These are phyloP conservation scores for Ascochyta viciae-villosae DNA, from an alignment of 2,329 filamentous ascomycete genomes.

Conservation along the genomic window DNA sequence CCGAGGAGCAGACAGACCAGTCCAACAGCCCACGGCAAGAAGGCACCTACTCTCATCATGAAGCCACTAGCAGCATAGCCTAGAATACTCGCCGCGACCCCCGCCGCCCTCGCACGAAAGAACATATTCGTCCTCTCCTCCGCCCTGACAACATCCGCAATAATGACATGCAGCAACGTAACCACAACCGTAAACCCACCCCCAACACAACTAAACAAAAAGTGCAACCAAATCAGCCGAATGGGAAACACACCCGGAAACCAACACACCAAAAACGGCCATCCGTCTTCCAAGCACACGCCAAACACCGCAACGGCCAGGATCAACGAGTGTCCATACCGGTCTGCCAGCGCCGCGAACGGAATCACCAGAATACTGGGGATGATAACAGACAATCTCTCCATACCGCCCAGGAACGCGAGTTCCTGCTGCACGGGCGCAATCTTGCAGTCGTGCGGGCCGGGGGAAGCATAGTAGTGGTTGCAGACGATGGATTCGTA, in stretches of 20 bases:
- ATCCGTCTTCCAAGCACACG: constrained; percentile 21
- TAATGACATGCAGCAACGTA: constrained; percentile 27
- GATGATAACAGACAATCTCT: constrained; percentile 26
- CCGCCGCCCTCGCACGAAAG: constrained; percentile 24
- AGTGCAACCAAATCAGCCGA: constrained; percentile 27
- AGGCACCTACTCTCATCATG: constrained; percentile 16
- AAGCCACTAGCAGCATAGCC: constrained; percentile 23
- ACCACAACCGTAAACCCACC: constrained; percentile 26
- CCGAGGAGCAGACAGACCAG: constrained; percentile 9
- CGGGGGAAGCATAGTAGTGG: constrained; percentile 13
- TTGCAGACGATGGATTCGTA: constrained; percentile 28
- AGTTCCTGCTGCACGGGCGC: constrained; percentile 27
- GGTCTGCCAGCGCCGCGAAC: constrained; percentile 28
- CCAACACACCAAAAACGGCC: constrained; percentile 24
- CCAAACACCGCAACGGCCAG: constrained; percentile 26
- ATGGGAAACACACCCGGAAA: constrained; percentile 24
- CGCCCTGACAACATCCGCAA: constrained; percentile 23
- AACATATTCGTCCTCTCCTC: constrained; percentile 25
- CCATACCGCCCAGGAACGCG: constrained; percentile 22
- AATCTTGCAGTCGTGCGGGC: constrained; percentile 22
- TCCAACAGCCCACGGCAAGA: constrained; percentile 24
- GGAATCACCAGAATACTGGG: constrained; percentile 29
- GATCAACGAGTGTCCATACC: constrained; percentile 23
- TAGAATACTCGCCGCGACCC: constrained; percentile 23
- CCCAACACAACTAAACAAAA: constrained; percentile 21